Evolutionary conservation across 768 basidiomycete species (phyloP).

Genomic region (Pulveroboletus frians): DNA sequence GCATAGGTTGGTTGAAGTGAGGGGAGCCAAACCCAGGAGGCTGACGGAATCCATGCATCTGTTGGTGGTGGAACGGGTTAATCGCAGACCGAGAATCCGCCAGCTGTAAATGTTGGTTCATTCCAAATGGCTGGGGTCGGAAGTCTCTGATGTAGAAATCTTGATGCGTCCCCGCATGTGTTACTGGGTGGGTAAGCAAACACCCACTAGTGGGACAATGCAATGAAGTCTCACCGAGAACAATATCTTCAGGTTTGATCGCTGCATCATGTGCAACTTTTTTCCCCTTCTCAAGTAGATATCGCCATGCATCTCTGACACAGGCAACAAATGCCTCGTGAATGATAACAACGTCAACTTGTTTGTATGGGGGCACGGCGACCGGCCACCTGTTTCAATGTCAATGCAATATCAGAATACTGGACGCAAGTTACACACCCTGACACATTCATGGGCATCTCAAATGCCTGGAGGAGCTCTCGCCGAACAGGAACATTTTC

Average conservation of each 20-base stretch:
- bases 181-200: constrained; percentile 29
- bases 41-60: constrained; percentile 14
- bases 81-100: constrained; percentile 2
- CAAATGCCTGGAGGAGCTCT: constrained; percentile 32
- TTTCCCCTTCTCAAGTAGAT: constrained; percentile 32
- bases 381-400: constrained; percentile 38
- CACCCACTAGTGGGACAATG: too few relatives aligned
- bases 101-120: constrained; percentile 5
- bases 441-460: constrained; percentile 27
- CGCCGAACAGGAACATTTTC: constrained; percentile 27
- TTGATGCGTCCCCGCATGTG: constrained; percentile 37
- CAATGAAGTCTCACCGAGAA: constrained; percentile 33
- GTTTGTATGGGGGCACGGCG: constrained; percentile 33
- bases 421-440: constrained; percentile 24
- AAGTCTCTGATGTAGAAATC: constrained; percentile 38
- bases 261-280: constrained; percentile 27
- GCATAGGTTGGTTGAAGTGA: constrained; percentile 19
- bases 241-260: constrained; percentile 39
- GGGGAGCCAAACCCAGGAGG: constrained; percentile 11
- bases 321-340: constrained; percentile 29
- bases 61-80: constrained; percentile 11
- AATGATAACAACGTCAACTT: constrained; percentile 36
- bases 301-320: constrained; percentile 37
- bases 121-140: constrained; percentile 16
- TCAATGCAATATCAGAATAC: not conserved